Base-by-base conservation (phyloP, 768 basidiomycete genomes). In the Imleria badia region DNA sequence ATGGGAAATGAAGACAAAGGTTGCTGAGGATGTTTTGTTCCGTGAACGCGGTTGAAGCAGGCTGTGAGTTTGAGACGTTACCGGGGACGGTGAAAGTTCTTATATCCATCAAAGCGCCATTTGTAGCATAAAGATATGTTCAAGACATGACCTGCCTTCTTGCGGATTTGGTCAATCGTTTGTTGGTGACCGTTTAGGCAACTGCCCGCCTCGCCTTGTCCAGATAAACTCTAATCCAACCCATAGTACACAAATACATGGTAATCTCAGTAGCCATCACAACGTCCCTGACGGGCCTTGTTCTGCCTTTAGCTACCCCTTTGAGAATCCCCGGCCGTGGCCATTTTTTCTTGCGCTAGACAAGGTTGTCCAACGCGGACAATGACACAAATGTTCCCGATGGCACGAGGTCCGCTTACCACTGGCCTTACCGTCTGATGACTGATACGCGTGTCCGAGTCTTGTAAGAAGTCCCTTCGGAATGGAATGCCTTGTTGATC, bases 51-150 rank as follows among this genome's bases (percentile, higher is more conserved):
- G 5, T 40, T 46, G 35, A 55, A 52, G 40, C 43, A 44, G 47
- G 53, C 48, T 62, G 63, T 54, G 47, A 44, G 63, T 56, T 39
- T 60, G 48, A 35, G 59, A 54, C 11, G 52, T 57, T 47, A 30
- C 47, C 45, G 62, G 42, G 40, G 47, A 61, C 40, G 40, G 42
- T 9, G 56, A 29, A 54, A 30, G 57, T 45, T 67, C 71, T 72
- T 71, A 71, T 71, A 72, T 60, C 58, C 56, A 29, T 41, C 23
- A 41, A 55, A 36, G 52, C 12, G 46, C 66, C 60, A 54, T 65
- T 65, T 69, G 51, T 29, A 71, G 71, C 44, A 71, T 62, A 70
- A 70, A 63, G 67, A 72, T 72, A 66, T 69, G 69, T 72, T 58
- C 34, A 30, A 52, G 51, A 55, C 56, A 50, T 52, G 54, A 57